Conservation (phyloP, 768 basidiomycete genomes). For the Phlebiopsis flavidoalba region DNA sequence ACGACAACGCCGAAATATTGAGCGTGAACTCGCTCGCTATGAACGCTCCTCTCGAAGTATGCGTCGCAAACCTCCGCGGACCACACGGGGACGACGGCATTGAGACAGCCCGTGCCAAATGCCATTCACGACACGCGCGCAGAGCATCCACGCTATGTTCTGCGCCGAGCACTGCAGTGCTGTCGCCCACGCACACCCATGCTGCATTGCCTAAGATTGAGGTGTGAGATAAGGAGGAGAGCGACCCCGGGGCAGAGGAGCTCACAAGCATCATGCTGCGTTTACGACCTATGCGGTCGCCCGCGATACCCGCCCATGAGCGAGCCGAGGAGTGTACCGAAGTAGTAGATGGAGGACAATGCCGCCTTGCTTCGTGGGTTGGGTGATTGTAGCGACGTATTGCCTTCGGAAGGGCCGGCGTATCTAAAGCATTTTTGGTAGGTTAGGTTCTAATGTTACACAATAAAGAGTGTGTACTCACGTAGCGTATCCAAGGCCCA, state of each 20-base stretch:
- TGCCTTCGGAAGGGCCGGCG: conserved; percentile 34
- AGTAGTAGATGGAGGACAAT: conserved; percentile 43
- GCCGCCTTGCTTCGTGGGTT: conserved; percentile 39
- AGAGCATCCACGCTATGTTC: conserved; percentile 40
- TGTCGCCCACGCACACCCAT: conserved; percentile 38
- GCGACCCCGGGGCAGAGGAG: not conserved
- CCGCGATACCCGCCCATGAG: conserved; percentile 36
- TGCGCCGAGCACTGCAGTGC: conserved; percentile 38
- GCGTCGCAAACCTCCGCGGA: conserved; percentile 40
- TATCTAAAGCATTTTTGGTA: conserved; percentile 19
- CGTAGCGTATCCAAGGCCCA: conserved; percentile 35
- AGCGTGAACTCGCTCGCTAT: conserved; percentile 40
- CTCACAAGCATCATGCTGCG: conserved; percentile 34
- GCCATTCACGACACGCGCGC: conserved; percentile 39
- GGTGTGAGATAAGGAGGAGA: not conserved
- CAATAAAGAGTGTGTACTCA: conserved; percentile 4
- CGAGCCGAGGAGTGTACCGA: conserved; percentile 37
- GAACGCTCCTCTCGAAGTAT: conserved; percentile 40
- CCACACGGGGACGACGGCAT: conserved; percentile 42
- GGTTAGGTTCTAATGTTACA: not conserved
- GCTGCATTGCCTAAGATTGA: conserved; percentile 25
- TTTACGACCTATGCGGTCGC: conserved; percentile 36
- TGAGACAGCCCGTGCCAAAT: conserved; percentile 40
- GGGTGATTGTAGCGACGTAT: conserved; percentile 38
- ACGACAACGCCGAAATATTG: conserved; percentile 38